Evolutionary conservation across 169 alveolate genomes (phyloP), one percentile per base, ranked within the genome.

Genomic region (Eimeria acervulina): DNA sequence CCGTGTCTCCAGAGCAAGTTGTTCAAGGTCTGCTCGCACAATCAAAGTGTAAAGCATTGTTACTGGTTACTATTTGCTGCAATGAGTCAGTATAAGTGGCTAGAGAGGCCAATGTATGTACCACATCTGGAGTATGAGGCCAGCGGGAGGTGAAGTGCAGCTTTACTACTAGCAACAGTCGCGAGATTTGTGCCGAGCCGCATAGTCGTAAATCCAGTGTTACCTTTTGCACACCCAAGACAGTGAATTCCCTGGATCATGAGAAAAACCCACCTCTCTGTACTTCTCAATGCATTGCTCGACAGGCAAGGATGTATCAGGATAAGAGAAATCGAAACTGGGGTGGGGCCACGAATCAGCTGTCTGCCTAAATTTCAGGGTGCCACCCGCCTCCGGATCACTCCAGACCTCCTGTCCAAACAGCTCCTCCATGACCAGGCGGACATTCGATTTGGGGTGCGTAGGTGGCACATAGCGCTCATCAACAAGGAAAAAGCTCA

Each of bases 241-340:
- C 40, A 63, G n/a, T 12, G 4, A 36, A 26, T 19, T 10, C 55
- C 42, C 40, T 28, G 88, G 63, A 26, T 78, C 68, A 44, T 68
- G 1, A 33, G 13, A 38, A 21, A 70, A n/a, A 26, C 93, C 7
- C 76, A 95, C 96, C 36, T 81, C 81, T 47, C 93, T 87, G 42
- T 95, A 95, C 51, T 91, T 85, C 40, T 33, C 87, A 70, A 95
- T 36, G 92, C 97, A 95, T 26, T 91, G 90, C n/a, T 92, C 95
- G 55, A 95, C 31, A 28, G 97, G 97, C 90, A 95, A 68, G 19
- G 93, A 44, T 5, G 97, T 95, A 70, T 95, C 96, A 28, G 97
- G 97, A 10, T 78, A 74, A 13, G 61, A 87, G 94, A 87, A 87
- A 23, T 87, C 94, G 44, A 59, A 38, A 26, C n/a, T 38, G 78